Base-by-base conservation (phyloP, 2,329 filamentous ascomycete genomes). In the Aspergillus intermedius region DNA sequence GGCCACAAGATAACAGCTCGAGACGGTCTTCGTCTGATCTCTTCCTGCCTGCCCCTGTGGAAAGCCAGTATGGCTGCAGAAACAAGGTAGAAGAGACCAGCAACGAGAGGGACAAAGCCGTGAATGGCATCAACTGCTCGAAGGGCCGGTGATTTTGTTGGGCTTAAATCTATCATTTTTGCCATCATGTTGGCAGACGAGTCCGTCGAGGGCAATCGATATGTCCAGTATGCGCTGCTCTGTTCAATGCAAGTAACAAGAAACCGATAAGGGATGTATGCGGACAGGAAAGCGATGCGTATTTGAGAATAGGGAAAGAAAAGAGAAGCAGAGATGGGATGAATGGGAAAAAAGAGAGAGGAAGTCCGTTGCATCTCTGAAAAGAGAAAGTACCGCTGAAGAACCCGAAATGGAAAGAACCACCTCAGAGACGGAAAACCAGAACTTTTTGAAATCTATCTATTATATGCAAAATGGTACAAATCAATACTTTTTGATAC, bases 1-100 rank as follows among this genome's bases (percentile, higher is more conserved):
- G 73, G 42, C 42, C 30, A 64, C 46, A 59, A 69, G 13, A 76
- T 22, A 22, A 4, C 13, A 28, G 15, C n/a, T 43, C 23, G 63
- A 51, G 78, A 71, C 42, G 75, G 59, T 49, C 60, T 67, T 45
- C 73, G 72, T 45, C 72, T 72, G 47, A 68, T 65, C 50, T 73
- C 67, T 37, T 70, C 49, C 60, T 62, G 55, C 57, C 68, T 19
- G 49, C 48, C 61, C 4, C 42, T 44, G 42, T 5, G 15, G 17
- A 28, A 25, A n/a, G 41, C 5, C n/a, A n/a, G 8, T n/a, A 17
- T 22, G n/a, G 56, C 51, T 64, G 62, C 68, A 7, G 81, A 70
- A 46, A 74, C 52, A 45, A 78, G 62, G 62, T 82, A 86, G 65
- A 79, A 85, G 47, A 72, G 43, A 56, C 83, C 82, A 50, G 82